Percentiles rank a stretch among this genome's conserved stretches.
Evolutionary conservation across 2,329 filamentous ascomycete genomes (phyloP).

Genomic region (Nothopassalora personata): DNA sequence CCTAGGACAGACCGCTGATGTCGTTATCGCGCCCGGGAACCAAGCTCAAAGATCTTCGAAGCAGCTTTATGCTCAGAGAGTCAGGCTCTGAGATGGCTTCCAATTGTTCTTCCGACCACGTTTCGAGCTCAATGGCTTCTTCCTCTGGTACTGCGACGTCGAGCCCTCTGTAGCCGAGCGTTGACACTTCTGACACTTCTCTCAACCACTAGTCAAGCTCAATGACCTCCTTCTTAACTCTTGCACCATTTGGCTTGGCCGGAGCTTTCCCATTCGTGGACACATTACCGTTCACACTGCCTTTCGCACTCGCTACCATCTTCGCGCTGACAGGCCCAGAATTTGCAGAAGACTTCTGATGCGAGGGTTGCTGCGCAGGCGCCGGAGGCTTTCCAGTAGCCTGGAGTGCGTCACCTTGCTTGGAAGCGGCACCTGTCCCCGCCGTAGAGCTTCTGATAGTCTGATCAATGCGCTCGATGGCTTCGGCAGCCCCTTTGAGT

Average conservation of each 20-base stretch:
- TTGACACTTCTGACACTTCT: too few relatives aligned
- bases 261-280: not conserved
- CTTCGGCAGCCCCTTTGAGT: conserved; percentile 30
- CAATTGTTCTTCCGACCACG: too few relatives aligned
- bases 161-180: too few relatives aligned
- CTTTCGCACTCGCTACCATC: not conserved
- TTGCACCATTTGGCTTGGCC: not conserved
- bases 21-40: too few relatives aligned
- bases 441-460: conserved; percentile 31
- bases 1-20: too few relatives aligned
- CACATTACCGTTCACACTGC: not conserved
- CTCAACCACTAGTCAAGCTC: conserved; percentile 24
- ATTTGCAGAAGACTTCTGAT: conserved; percentile 7
- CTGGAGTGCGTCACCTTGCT: conserved; percentile 1
- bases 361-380: conserved; percentile 8
- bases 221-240: conserved; percentile 24
- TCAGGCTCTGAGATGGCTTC: too few relatives aligned
- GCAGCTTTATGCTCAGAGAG: too few relatives aligned
- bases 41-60: too few relatives aligned
- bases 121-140: too few relatives aligned
- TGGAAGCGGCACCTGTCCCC: conserved; percentile 1
- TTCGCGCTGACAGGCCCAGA: conserved; percentile 1
- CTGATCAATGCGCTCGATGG: conserved; percentile 35
- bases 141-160: too few relatives aligned
- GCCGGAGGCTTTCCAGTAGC: conserved; percentile 2